Percentiles rank a stretch among this genome's conserved stretches.
phyloP scores from a whole-genome alignment of 106 monocot species.

The Dendrobium catenatum region DNA sequence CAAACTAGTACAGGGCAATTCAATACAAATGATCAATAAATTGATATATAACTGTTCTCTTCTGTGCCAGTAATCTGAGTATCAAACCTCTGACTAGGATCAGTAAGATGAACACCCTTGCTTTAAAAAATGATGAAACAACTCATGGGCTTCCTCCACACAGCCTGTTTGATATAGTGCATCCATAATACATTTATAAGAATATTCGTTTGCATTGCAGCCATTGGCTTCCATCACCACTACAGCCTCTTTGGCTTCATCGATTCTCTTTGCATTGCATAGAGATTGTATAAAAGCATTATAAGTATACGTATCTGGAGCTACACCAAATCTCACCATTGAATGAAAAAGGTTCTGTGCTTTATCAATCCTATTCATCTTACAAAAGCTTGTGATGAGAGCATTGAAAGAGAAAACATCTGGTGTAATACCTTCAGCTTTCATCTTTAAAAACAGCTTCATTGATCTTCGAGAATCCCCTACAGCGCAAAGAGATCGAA shows the following conservation, averaged over 20 bases:
- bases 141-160: slow-evolving; percentile 34
- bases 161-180: slow-evolving; percentile 28
- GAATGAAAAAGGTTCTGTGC: slow-evolving; percentile 63
- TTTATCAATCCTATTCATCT: slow-evolving; percentile 43
- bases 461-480: slow-evolving; percentile 55
- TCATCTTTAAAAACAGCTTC: slow-evolving; percentile 61
- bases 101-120: slow-evolving; percentile 21
- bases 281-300: slow-evolving; percentile 63
- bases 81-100: not conserved
- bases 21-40: not conserved
- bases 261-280: slow-evolving; percentile 39
- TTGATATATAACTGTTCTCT: not conserved
- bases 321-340: slow-evolving; percentile 73
- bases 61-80: not conserved
- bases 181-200: slow-evolving; percentile 38
- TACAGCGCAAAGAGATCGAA: slow-evolving; percentile 46
- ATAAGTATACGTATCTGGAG: slow-evolving; percentile 69
- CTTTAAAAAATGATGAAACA: slow-evolving; percentile 28
- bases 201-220: slow-evolving; percentile 27
- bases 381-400: slow-evolving; percentile 66
- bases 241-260: slow-evolving; percentile 61
- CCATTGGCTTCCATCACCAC: slow-evolving; percentile 45
- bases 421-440: slow-evolving; percentile 49
- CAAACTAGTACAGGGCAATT: not conserved
- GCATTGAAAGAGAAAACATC: slow-evolving; percentile 81